Conservation (phyloP, 179 eudicot genomes). For the Carnegiea gigantea region DNA sequence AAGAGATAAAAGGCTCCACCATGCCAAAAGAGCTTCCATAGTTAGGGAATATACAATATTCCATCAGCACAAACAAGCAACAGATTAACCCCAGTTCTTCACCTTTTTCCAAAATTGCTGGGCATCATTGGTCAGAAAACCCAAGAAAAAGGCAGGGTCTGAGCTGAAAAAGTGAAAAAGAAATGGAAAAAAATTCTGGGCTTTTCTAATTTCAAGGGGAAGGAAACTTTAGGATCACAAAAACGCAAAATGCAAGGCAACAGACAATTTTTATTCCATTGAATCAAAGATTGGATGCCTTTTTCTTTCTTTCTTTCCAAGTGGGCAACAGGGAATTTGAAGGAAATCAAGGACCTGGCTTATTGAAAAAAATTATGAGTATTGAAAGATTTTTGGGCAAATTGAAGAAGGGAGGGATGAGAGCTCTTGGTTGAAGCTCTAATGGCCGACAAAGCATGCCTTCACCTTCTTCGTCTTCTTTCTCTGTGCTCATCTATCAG, state of each 20-base stretch:
- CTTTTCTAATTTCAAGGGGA: slow-evolving; percentile 23
- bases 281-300: neutral
- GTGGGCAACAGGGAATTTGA: slow-evolving; percentile 17
- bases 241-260: slow-evolving; percentile 42
- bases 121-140: slow-evolving; percentile 22
- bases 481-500: slow-evolving; percentile 7
- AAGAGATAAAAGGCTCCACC: slow-evolving; percentile 25
- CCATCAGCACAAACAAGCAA: slow-evolving; percentile 21
- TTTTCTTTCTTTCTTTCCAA: slow-evolving; percentile 4
- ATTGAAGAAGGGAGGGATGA: slow-evolving; percentile 22
- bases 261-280: slow-evolving; percentile 1
- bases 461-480: slow-evolving; percentile 16
- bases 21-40: slow-evolving; percentile 23
- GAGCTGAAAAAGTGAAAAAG: slow-evolving; percentile 22
- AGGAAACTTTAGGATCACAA: slow-evolving; percentile 23
- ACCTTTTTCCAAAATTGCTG: slow-evolving; percentile 29
- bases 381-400: slow-evolving; percentile 17
- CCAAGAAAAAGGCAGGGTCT: slow-evolving; percentile 29
- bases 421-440: slow-evolving; percentile 44
- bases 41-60: slow-evolving; percentile 12
- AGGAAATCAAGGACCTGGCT: slow-evolving; percentile 4
- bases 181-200: neutral
- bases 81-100: slow-evolving; percentile 10
- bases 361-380: slow-evolving; percentile 20
- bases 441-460: slow-evolving; percentile 90